Evolutionary conservation across 1,139 yeast genomes (phyloP), one percentile per base, ranked within the genome.

Genomic region (Taphrina pruni): DNA sequence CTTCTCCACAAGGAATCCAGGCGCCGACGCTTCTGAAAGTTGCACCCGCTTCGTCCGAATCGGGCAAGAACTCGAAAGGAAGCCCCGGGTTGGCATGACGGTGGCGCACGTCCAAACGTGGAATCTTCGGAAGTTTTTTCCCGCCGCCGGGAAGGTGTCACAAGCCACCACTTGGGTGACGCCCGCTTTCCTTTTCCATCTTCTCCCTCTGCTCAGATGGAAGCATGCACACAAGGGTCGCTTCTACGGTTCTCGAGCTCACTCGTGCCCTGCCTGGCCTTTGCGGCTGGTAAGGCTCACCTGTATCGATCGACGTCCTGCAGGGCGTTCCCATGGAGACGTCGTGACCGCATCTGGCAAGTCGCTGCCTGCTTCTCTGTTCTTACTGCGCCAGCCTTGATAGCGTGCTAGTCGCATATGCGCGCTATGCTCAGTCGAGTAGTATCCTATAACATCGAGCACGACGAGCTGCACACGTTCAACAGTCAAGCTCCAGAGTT

Each of bases 51-150:
- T 26, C 32, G 32, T 26, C 32, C 32, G 32, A 26, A 26, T 26
- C 32, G 32, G 32, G 32, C 32, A 26, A 26, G 32, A 26, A 26
- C 32, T 26, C 32, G 32, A 26, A 2, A 35, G 54, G 54, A 26
- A 50, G n/a, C 20, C 36, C 21, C 54, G 54, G 11, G 54, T 35
- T 50, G 20, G 54, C 21, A 36, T 50, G 21, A 50, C 54, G 36
- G 54, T 50, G 54, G 54, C 54, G 54, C 54, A 9, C 36, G 54
- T 50, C 54, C 20, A 50, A 21, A 50, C 20, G 54, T 50, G 54
- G 36, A 6, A 8, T 2, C 32, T 26, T 50, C 54, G 54, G 54
- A 50, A 50, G 11, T n/a, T 50, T 50, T 50, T 50, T 50, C 8
- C 36, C n/a, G 32, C 21, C 36, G 54, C 32, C 38, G n/a, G 36